These are phyloP conservation scores for Penicillium sp. DNA, from an alignment of 2,329 filamentous ascomycete species.

Conservation along the genomic window DNA sequence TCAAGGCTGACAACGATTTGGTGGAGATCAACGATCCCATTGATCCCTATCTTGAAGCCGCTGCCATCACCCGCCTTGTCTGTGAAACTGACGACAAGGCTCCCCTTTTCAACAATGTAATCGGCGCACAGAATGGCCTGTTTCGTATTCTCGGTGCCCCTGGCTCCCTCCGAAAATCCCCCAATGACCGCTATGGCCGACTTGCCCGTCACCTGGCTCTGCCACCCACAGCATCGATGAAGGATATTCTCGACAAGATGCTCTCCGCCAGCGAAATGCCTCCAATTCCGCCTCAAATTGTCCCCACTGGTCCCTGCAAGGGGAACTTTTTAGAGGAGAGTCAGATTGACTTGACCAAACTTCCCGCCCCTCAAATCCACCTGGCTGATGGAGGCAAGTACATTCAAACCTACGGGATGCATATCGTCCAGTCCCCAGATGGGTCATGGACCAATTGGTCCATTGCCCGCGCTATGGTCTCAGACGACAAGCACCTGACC, in stretches of 20 bases:
- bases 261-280: slow-evolving; percentile 32
- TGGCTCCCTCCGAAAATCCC: slow-evolving; percentile 36
- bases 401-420: slow-evolving; percentile 53
- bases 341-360: slow-evolving; percentile 45
- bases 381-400: slow-evolving; percentile 52
- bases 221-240: slow-evolving; percentile 37
- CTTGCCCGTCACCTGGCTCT: slow-evolving; percentile 45
- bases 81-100: slow-evolving; percentile 50
- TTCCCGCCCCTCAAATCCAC: slow-evolving; percentile 48
- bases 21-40: slow-evolving; percentile 44
- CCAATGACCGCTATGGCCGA: slow-evolving; percentile 40
- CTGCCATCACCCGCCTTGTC: slow-evolving; percentile 49
- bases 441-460: slow-evolving; percentile 48
- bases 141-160: slow-evolving; percentile 52
- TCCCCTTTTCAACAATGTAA: slow-evolving; percentile 55
- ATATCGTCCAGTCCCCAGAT: slow-evolving; percentile 49
- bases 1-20: slow-evolving; percentile 46
- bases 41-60: slow-evolving; percentile 50
- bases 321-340: slow-evolving; percentile 40
- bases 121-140: slow-evolving; percentile 47
- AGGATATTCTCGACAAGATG: slow-evolving; percentile 47
- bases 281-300: slow-evolving; percentile 34
- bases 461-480: slow-evolving; percentile 47
- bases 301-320: slow-evolving; percentile 46
- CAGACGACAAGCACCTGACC: slow-evolving; percentile 43